Conservation (phyloP, 441 rosid genomes). For the Pelargonium myrrhifolium region DNA sequence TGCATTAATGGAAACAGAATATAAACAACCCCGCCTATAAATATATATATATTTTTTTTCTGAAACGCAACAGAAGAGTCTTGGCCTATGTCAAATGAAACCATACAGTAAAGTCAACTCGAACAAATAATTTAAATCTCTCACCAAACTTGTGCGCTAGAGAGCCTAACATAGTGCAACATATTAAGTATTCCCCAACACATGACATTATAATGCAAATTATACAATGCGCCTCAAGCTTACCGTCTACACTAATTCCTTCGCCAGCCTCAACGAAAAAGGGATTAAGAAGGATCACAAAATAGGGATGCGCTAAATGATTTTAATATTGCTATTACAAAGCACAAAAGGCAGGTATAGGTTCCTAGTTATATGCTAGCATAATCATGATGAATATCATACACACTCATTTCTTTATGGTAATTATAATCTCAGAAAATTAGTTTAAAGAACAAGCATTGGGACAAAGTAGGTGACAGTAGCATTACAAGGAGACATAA, state of each 20-base stretch:
- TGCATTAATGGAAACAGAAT: conserved; percentile 18
- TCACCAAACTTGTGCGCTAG: not conserved
- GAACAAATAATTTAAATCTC: not conserved
- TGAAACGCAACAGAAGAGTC: not conserved
- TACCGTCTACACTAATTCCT: not conserved
- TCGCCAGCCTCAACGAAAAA: not conserved
- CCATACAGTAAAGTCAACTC: not conserved
- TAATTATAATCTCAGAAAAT: not conserved
- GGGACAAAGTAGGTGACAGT: no score
- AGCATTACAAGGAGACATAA: no score
- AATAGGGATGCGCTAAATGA: no score
- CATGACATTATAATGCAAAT: not conserved
- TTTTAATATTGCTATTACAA: not conserved
- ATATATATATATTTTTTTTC: not conserved
- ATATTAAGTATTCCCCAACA: not conserved
- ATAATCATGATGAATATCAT: no score
- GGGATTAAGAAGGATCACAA: no score
- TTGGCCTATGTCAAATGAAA: not conserved
- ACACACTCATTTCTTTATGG: not conserved
- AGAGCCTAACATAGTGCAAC: not conserved
- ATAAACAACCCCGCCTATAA: not conserved
- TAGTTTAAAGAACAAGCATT: no score
- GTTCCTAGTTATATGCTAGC: not conserved
- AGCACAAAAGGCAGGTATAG: not conserved
- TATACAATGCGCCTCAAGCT: not conserved